Evolutionary conservation across 768 basidiomycete species (phyloP).

Genomic region (Boletus huronensis): DNA sequence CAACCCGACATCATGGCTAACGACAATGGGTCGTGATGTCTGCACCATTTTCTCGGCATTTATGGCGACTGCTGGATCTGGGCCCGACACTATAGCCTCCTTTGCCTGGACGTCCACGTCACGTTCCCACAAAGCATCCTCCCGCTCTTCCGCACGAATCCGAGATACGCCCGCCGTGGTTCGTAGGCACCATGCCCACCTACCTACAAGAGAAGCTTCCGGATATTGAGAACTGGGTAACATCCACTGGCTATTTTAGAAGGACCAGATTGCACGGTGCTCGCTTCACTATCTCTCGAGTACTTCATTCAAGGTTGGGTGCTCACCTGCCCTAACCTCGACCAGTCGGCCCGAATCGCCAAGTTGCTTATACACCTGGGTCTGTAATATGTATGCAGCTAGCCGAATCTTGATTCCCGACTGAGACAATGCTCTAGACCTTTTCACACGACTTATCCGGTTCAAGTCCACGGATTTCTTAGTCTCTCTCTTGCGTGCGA

Average conservation of each 20-base stretch:
- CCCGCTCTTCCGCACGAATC: background rate
- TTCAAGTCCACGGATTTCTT: background rate
- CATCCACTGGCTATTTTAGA: background rate
- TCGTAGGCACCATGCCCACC: too few relatives aligned
- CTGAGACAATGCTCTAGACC: background rate
- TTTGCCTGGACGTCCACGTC: background rate
- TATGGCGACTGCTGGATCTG: background rate
- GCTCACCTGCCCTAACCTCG: background rate
- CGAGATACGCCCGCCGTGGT: background rate
- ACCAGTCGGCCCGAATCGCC: conserved; percentile 3
- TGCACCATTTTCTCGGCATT: background rate
- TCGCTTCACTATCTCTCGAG: background rate
- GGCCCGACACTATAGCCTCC: background rate
- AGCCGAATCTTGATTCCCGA: background rate
- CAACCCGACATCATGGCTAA: background rate
- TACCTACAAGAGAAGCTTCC: too few relatives aligned
- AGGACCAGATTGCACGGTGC: background rate
- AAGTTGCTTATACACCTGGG: too few relatives aligned
- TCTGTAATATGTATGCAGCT: too few relatives aligned
- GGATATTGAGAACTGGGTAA: background rate
- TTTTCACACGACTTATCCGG: background rate
- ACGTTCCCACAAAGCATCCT: background rate
- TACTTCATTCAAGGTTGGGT: background rate
- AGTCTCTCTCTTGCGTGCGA: background rate
- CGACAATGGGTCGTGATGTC: background rate